These are phyloP conservation scores for Lactifluus rugatus DNA, from an alignment of 768 basidiomycete species.

Conservation along the genomic window DNA sequence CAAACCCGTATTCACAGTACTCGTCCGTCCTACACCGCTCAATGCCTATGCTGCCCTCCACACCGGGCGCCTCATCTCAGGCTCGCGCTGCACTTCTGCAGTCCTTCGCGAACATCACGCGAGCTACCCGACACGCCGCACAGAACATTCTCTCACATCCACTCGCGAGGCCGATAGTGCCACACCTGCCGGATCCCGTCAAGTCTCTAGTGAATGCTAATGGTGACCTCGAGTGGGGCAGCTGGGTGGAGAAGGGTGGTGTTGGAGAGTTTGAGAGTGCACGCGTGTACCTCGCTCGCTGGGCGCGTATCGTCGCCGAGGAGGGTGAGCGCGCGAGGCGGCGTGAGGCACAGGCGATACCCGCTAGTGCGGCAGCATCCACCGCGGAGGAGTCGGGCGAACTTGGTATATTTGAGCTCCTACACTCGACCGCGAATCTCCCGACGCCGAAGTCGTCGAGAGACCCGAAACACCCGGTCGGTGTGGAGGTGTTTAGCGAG, in stretches of 20 bases:
- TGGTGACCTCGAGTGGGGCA: conserved; percentile 89
- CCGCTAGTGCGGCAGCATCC: conserved; percentile 36
- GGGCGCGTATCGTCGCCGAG: conserved; percentile 96
- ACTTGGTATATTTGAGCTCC: conserved; percentile 79
- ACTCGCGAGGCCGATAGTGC: conserved; percentile 89
- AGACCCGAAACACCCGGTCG: conserved; percentile 68
- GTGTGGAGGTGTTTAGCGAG: conserved; percentile 56
- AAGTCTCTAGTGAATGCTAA: conserved; percentile 80
- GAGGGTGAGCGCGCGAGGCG: conserved; percentile 88
- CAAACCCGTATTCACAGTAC: conserved; percentile 52
- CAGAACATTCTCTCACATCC: conserved; percentile 94
- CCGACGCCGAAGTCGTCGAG: conserved; percentile 78
- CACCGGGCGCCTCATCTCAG: conserved; percentile 50
- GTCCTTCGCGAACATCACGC: conserved; percentile 89
- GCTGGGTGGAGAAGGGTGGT: conserved; percentile 87
- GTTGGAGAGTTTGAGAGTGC: conserved; percentile 97
- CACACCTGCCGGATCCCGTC: conserved; percentile 92
- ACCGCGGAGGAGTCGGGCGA: conserved; percentile 27
- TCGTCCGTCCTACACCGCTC: conserved; percentile 78
- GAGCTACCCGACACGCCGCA: conserved; percentile 85
- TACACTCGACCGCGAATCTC: conserved; percentile 69
- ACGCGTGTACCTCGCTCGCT: conserved; percentile 88
- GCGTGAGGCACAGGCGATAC: conserved; percentile 64
- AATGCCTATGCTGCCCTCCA: conserved; percentile 43
- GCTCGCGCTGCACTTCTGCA: conserved; percentile 79